phyloP scores from a whole-genome alignment of 768 basidiomycete genomes.

The Mycena rosella region DNA sequence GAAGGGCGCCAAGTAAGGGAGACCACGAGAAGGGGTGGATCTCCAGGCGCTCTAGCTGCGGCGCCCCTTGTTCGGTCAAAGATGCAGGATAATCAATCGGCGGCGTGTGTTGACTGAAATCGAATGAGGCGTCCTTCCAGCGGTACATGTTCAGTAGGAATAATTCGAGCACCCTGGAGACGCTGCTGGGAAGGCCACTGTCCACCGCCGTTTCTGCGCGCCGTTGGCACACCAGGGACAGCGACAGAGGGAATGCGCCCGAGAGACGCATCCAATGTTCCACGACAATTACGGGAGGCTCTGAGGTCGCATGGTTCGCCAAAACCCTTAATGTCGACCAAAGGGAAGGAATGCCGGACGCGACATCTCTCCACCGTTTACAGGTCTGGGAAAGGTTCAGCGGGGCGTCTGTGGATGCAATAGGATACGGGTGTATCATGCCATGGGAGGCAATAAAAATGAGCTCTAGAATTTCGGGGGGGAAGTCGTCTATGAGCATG shows the following conservation, averaged over 20 bases:
- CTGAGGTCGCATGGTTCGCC: constrained; percentile 16
- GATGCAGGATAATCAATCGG: constrained; percentile 22
- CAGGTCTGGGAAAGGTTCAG: constrained; percentile 23
- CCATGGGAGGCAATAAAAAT: constrained; percentile 21
- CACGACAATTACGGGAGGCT: constrained; percentile 17
- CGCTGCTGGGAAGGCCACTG: background rate
- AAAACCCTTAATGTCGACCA: constrained; percentile 24
- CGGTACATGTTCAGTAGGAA: constrained; percentile 29
- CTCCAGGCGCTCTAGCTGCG: constrained; percentile 27
- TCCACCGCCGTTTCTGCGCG: background rate
- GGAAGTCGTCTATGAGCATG: constrained; percentile 10
- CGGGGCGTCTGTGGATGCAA: background rate
- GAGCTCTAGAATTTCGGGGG: constrained; percentile 24
- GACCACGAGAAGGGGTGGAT: constrained; percentile 31
- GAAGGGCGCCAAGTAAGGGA: constrained; percentile 14
- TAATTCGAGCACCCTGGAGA: constrained; percentile 18
- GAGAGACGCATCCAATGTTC: constrained; percentile 26
- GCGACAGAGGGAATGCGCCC: constrained; percentile 7
- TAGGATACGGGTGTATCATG: background rate
- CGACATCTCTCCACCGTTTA: constrained; percentile 23
- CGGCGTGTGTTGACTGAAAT: constrained; percentile 27
- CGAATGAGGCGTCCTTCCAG: constrained; percentile 20
- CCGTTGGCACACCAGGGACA: constrained; percentile 17
- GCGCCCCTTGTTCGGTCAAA: constrained; percentile 25
- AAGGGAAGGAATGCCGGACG: constrained; percentile 15